phyloP scores from a whole-genome alignment of 192 early-diverging fungal genomes.

The Ambispora gerdemannii region DNA sequence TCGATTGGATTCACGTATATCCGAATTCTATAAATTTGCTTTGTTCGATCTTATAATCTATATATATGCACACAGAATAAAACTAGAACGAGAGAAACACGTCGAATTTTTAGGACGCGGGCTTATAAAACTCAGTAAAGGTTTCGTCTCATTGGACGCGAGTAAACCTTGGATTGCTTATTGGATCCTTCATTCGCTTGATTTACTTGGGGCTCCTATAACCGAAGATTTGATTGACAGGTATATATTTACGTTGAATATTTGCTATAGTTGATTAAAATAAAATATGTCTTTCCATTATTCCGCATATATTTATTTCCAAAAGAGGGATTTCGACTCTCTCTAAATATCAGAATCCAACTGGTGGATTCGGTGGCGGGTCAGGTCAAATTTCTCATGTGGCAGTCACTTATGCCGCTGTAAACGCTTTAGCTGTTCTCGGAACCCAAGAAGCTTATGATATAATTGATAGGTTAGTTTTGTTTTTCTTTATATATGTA shows the following conservation, averaged over 20 bases:
- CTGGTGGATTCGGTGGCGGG: slow-evolving; percentile 89
- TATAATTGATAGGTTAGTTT: slow-evolving; percentile 53
- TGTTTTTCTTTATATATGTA: not conserved
- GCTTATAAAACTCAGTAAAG: slow-evolving; percentile 49
- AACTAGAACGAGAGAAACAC: slow-evolving; percentile 57
- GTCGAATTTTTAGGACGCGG: slow-evolving; percentile 52
- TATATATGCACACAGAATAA: slow-evolving; percentile 33
- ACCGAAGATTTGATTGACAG: slow-evolving; percentile 44
- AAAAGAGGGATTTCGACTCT: slow-evolving; percentile 62
- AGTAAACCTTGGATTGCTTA: slow-evolving; percentile 88
- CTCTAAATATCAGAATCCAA: slow-evolving; percentile 56
- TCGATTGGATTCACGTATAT: too few species aligned
- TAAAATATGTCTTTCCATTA: not conserved
- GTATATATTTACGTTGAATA: slow-evolving; percentile 23
- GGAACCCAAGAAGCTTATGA: slow-evolving; percentile 71
- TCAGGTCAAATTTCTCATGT: slow-evolving; percentile 81
- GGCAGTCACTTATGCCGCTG: slow-evolving; percentile 85
- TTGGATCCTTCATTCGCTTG: slow-evolving; percentile 85
- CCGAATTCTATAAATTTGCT: too few species aligned
- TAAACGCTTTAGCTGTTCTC: slow-evolving; percentile 76
- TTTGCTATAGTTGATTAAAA: slow-evolving; percentile 15
- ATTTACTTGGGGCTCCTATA: slow-evolving; percentile 64
- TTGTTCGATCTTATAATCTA: not conserved
- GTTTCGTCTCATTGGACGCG: slow-evolving; percentile 73
- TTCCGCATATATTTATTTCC: not conserved